Evolutionary conservation across 2,329 filamentous ascomycete species (phyloP), one percentile per base, ranked within the genome.

Genomic region (Cytospora schulzeri): DNA sequence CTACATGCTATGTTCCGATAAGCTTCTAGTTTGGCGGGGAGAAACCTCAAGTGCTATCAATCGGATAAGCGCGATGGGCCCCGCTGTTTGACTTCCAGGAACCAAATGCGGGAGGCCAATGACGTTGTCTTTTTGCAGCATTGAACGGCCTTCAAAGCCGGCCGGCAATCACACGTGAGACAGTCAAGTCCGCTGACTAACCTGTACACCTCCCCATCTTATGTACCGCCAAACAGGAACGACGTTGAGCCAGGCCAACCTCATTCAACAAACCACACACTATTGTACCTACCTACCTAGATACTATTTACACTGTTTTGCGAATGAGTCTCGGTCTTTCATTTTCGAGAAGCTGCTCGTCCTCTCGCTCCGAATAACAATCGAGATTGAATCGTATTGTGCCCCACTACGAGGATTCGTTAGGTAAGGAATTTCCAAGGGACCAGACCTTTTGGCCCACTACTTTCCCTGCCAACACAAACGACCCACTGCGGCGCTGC

Each of bases 381-480:
- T 62, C 60, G 60, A 62, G 60, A 62, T 62, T 62, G 60, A 29
- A 31, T 62, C 38, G 55, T 24, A 62, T 56, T 56, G 35, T 28
- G 60, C 31, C 60, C 38, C 60, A 54, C 54, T 17, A 19, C 28
- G 51, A 41, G 15, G 29, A 50, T 38, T 29, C 22, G 52, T 56
- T 50, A 56, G 60, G 60, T 53, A 50, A 45, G 60, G 60, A 50
- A 45, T 62, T 62, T 62, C 60, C 52, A 62, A 22, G 45, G 45
- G 45, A 24, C n/a, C n/a, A 14, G 33, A 35, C 12, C 5, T 17
- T 19, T 45, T 48, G 59, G 41, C 51, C 53, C 57, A 65, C 60
- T 38, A 59, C 38, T 41, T 48, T 57, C 60, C 60, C 60, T 63
- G 63, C 63, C 63, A 65, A 58, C 63, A 29, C 57, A 51, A 52